Percentiles rank a stretch among this genome's conserved stretches.
These are phyloP conservation scores for Xylaria sp. DNA, from an alignment of 2,329 filamentous ascomycete genomes.

Conservation along the genomic window DNA sequence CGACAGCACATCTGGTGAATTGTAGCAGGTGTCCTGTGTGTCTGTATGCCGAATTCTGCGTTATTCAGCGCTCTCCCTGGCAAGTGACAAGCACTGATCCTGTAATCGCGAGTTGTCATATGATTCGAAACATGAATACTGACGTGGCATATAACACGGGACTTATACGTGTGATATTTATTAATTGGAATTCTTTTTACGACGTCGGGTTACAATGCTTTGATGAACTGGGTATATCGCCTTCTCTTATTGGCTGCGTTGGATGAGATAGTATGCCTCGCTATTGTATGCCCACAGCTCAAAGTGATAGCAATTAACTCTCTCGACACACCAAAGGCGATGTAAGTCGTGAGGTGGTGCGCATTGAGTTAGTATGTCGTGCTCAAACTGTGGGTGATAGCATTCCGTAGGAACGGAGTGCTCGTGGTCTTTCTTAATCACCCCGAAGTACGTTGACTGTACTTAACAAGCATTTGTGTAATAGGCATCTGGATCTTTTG, in stretches of 20 bases:
- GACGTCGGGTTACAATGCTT: background rate
- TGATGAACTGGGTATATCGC: background rate
- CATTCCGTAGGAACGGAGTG: no score
- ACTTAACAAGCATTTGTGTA: no score
- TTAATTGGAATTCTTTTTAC: background rate
- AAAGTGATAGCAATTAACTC: background rate
- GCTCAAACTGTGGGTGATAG: no score
- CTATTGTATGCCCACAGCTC: background rate
- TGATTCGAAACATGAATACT: background rate
- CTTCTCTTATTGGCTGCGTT: background rate
- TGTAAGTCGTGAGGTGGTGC: background rate
- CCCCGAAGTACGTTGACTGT: no score
- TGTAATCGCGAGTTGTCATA: background rate
- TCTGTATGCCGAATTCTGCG: background rate
- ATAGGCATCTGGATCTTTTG: no score
- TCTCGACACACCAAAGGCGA: background rate
- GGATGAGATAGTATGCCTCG: background rate
- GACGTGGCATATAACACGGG: background rate
- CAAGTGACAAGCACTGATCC: background rate
- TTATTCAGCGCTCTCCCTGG: background rate
- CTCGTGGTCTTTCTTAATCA: no score
- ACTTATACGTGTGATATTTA: background rate
- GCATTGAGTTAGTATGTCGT: no score
- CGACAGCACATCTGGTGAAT: background rate
- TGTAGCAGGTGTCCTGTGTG: no score